These are phyloP conservation scores for Neurospora tetraspora DNA, from an alignment of 495 filamentous ascomycete species.

Conservation along the genomic window DNA sequence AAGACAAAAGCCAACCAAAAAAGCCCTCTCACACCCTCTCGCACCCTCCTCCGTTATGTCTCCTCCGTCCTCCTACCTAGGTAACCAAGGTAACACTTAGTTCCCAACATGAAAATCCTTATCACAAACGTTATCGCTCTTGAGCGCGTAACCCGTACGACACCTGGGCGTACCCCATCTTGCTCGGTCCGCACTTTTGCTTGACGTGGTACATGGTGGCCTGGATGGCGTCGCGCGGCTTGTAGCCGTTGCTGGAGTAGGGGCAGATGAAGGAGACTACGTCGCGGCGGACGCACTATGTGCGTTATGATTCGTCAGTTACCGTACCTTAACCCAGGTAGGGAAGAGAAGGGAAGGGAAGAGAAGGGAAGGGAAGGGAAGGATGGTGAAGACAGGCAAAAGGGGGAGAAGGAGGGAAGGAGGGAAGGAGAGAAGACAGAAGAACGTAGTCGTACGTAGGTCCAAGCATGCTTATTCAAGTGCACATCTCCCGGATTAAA, in stretches of 20 bases:
- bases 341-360: no score
- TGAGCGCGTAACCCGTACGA: neutral
- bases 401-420: no score
- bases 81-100: no score
- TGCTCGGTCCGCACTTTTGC: neutral
- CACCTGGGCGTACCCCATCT: neutral
- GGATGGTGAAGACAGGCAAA: no score
- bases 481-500: neutral
- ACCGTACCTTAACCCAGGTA: no score
- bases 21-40: no score
- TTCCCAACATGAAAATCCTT: neutral
- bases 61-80: no score
- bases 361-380: neutral
- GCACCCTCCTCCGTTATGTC: no score
- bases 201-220: neutral
- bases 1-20: no score
- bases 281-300: neutral
- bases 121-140: neutral
- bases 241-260: neutral
- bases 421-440: neutral
- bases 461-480: neutral
- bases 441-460: neutral
- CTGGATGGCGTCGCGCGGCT: neutral
- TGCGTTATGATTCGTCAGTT: no score
- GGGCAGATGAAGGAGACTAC: neutral